Conservation (phyloP, 176 grass and related monocot species). For the Lolium perenne region DNA sequence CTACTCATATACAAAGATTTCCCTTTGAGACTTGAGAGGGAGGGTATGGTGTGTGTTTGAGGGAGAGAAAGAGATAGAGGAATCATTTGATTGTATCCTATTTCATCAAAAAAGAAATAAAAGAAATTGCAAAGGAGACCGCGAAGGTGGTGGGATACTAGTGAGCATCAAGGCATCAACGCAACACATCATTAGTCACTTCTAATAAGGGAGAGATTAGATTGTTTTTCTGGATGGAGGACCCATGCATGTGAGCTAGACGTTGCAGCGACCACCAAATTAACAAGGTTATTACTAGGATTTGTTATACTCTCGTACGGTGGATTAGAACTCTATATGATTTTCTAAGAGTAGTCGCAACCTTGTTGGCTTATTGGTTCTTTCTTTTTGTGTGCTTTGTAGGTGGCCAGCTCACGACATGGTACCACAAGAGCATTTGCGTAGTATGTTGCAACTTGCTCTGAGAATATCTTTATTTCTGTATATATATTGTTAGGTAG, state of each 20-base stretch:
- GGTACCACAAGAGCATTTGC: neutral
- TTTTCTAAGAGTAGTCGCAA: neutral
- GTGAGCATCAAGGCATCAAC: slow-evolving; percentile 38
- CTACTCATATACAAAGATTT: slow-evolving; percentile 16
- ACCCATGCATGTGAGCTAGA: slow-evolving; percentile 35
- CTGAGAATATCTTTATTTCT: neutral
- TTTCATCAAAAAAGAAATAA: neutral
- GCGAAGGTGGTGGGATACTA: slow-evolving; percentile 34
- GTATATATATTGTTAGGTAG: slow-evolving; percentile 18
- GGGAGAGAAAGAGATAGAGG: neutral
- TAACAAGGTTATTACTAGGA: neutral
- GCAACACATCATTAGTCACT: slow-evolving; percentile 21
- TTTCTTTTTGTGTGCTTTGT: neutral
- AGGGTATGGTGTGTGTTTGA: neutral
- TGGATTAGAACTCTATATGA: neutral
- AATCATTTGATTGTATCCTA: neutral
- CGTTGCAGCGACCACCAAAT: slow-evolving; percentile 42
- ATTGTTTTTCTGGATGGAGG: slow-evolving; percentile 22
- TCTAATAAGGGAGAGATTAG: neutral
- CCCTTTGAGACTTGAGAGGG: slow-evolving; percentile 6
- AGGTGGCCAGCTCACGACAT: slow-evolving; percentile 31
- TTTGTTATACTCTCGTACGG: neutral
- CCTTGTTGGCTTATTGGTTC: neutral
- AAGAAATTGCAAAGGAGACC: neutral
- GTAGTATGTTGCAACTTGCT: neutral